Conservation (phyloP, 2,329 filamentous ascomycete species). For the Didymosphaeria variabile region DNA sequence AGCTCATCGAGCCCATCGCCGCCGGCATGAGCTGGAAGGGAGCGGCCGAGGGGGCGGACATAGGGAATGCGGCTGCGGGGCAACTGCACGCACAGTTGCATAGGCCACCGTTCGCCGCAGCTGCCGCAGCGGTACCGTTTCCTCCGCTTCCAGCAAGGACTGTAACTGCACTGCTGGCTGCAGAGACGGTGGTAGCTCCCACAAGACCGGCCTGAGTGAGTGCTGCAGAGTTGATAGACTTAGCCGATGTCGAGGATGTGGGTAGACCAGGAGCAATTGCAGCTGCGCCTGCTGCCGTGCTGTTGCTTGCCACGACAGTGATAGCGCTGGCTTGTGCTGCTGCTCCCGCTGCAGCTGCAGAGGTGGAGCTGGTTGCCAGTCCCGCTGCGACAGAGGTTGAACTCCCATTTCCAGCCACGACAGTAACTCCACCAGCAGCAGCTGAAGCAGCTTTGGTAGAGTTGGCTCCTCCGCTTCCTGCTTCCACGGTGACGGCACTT, state of each 20-base stretch:
- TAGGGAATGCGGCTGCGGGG: slow-evolving; percentile 42
- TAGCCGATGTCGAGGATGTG: slow-evolving; percentile 12
- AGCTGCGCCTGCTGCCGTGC: slow-evolving; percentile 13
- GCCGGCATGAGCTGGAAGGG: slow-evolving; percentile 37
- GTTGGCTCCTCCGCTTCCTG: not conserved
- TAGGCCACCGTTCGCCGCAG: slow-evolving; percentile 23
- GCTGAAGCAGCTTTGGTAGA: slow-evolving; percentile 13
- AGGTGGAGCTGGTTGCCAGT: too few relatives aligned
- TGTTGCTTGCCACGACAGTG: slow-evolving; percentile 18
- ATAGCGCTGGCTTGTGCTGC: slow-evolving; percentile 12
- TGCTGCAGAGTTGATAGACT: slow-evolving; percentile 20
- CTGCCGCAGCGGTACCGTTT: slow-evolving; percentile 1
- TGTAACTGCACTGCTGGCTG: slow-evolving; percentile 22
- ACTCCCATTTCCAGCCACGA: not conserved
- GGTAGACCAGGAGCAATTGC: slow-evolving; percentile 17
- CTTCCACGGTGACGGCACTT: slow-evolving; percentile 18
- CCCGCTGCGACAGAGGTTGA: too few relatives aligned
- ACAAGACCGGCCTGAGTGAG: slow-evolving; percentile 21
- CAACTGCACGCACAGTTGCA: slow-evolving; percentile 45
- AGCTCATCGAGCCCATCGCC: slow-evolving; percentile 23
- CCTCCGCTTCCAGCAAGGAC: slow-evolving; percentile 30
- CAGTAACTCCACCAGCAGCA: slow-evolving; percentile 8
- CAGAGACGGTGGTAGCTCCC: slow-evolving; percentile 14
- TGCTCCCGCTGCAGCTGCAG: slow-evolving; percentile 15
- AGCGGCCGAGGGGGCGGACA: slow-evolving; percentile 35